These are phyloP conservation scores for Arthrobotrys entomopaga DNA, from an alignment of 2,329 filamentous ascomycete species.

Conservation along the genomic window DNA sequence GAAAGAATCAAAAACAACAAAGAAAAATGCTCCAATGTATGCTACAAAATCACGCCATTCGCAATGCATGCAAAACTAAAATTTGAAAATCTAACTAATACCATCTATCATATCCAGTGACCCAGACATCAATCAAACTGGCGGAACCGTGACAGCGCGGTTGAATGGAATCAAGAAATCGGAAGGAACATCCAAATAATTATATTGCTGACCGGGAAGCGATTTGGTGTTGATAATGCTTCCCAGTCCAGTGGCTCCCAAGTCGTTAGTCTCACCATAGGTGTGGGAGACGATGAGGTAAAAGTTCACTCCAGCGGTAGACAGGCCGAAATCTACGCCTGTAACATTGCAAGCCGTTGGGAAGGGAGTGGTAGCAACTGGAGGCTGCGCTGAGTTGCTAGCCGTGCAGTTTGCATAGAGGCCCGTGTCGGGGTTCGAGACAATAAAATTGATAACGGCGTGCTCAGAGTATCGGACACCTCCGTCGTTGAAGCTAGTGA, in stretches of 20 bases:
- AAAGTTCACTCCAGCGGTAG: conserved; percentile 21
- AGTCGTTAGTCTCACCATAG: conserved; percentile 22
- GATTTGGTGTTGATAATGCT: conserved; percentile 21
- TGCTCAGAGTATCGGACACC: conserved; percentile 31
- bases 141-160: conserved; percentile 1
- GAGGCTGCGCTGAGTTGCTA: conserved; percentile 17
- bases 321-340: conserved; percentile 26
- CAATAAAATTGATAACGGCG: conserved; percentile 24
- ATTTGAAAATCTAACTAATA: no score
- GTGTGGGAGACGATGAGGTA: conserved; percentile 27
- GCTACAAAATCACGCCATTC: no score
- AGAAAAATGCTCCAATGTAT: no score
- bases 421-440: conserved; percentile 1
- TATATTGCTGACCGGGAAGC: conserved; percentile 22
- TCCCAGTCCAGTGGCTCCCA: conserved; percentile 19
- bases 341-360: conserved; percentile 30
- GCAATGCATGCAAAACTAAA: no score
- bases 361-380: conserved; percentile 29
- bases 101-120: no score
- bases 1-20: no score
- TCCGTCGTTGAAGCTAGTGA: conserved; percentile 30
- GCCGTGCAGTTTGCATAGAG: conserved; percentile 38
- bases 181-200: conserved; percentile 24
- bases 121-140: no score
- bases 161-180: conserved; percentile 23